These are phyloP conservation scores for Thuja plicata DNA, from an alignment of 83 land plant species.

Conservation along the genomic window DNA sequence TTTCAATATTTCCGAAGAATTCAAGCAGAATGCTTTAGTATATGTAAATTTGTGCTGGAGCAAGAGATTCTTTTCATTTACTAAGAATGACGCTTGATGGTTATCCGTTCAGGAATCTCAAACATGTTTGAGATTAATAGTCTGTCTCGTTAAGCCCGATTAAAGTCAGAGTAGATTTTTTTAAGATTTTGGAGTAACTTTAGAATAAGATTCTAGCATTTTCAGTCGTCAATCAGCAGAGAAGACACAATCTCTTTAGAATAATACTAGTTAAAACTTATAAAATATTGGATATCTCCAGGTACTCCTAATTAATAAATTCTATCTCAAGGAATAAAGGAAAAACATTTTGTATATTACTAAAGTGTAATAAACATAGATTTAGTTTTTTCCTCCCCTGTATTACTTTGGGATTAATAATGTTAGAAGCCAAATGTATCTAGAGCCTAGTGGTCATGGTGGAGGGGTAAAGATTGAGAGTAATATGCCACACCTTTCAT, in stretches of 20 bases:
- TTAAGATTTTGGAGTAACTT: not conserved
- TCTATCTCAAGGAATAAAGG: not conserved
- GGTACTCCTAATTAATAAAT: not conserved
- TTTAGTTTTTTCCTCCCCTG: not conserved
- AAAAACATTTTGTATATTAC: not conserved
- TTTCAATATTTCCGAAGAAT: not conserved
- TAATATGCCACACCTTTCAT: too few relatives aligned
- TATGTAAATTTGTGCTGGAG: conserved; percentile 9
- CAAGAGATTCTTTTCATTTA: not conserved
- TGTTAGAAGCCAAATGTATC: too few relatives aligned
- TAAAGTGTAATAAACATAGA: not conserved
- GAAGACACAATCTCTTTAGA: not conserved
- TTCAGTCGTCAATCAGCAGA: not conserved
- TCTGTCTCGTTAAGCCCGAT: not conserved
- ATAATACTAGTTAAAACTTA: not conserved
- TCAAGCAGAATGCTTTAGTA: not conserved
- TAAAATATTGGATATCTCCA: not conserved
- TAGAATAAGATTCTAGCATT: not conserved
- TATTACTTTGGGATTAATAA: too few relatives aligned
- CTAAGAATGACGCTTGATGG: not conserved
- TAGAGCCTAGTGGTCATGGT: too few relatives aligned
- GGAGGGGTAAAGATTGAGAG: too few relatives aligned
- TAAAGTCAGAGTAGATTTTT: not conserved
- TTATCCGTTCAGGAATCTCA: not conserved
- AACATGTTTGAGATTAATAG: not conserved